Evolutionary conservation across 2,329 filamentous ascomycete species (phyloP).

Genomic region (Penicillium sp.): DNA sequence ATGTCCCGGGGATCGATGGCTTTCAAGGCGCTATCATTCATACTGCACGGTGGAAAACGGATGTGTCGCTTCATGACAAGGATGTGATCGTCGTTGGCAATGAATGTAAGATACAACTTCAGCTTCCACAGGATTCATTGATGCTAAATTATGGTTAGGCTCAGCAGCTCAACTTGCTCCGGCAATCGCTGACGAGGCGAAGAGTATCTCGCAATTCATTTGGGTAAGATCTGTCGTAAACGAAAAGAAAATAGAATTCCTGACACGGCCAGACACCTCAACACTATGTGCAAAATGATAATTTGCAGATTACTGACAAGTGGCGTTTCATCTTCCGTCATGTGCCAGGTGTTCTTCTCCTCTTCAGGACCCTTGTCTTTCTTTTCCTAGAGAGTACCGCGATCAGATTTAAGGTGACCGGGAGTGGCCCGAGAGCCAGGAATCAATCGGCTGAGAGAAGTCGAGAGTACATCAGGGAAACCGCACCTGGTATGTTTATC

Average conservation of each 20-base stretch:
- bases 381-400: conserved; percentile 21
- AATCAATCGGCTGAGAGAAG: not conserved
- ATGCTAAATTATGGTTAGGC: conserved; percentile 10
- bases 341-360: conserved; percentile 14
- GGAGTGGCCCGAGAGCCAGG: conserved; percentile 9
- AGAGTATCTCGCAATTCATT: conserved; percentile 23
- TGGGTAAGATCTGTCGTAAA: conserved; percentile 8
- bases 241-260: not conserved
- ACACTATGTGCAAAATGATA: conserved; percentile 18
- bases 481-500: conserved; percentile 14
- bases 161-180: conserved; percentile 26
- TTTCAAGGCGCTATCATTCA: conserved; percentile 25
- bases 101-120: conserved; percentile 17
- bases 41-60: conserved; percentile 22
- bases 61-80: conserved; percentile 7
- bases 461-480: conserved; percentile 14
- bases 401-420: conserved; percentile 11
- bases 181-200: conserved; percentile 15
- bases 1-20: conserved; percentile 6
- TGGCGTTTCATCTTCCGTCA: conserved; percentile 17
- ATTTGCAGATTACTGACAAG: not conserved
- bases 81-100: conserved; percentile 27
- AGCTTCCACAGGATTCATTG: not conserved
- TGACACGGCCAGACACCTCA: conserved; percentile 19
- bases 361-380: conserved; percentile 14